These are phyloP conservation scores for Colletotrichum filicis DNA, from an alignment of 2,329 filamentous ascomycete species.

Conservation along the genomic window DNA sequence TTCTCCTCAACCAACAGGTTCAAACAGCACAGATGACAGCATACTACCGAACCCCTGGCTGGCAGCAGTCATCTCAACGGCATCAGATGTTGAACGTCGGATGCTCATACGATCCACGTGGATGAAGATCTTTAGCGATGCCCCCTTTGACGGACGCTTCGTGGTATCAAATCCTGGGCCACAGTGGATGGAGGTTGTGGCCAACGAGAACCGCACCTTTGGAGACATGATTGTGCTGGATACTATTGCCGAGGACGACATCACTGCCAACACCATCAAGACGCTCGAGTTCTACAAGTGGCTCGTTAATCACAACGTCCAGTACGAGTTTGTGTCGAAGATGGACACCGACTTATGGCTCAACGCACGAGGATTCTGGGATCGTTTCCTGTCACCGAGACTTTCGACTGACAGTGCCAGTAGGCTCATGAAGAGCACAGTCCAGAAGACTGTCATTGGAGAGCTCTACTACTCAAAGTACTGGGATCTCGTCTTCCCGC, in stretches of 20 bases:
- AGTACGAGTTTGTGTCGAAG: constrained; percentile 46
- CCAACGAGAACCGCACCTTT: constrained; percentile 45
- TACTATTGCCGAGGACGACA: constrained; percentile 43
- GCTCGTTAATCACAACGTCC: constrained; percentile 38
- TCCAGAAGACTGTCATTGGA: constrained; percentile 42
- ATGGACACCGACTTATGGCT: constrained; percentile 47
- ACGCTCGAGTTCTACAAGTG: constrained; percentile 47
- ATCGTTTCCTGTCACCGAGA: constrained; percentile 40
- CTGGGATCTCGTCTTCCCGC: constrained; percentile 42
- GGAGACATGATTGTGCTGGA: constrained; percentile 48
- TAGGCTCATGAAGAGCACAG: constrained; percentile 22
- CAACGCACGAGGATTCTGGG: constrained; percentile 45
- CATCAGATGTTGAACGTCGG: constrained; percentile 41
- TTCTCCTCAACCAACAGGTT: constrained; percentile 36
- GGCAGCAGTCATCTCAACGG: constrained; percentile 43
- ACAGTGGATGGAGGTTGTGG: constrained; percentile 40
- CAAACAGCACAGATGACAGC: neutral
- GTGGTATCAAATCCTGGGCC: constrained; percentile 45
- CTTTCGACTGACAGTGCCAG: constrained; percentile 34
- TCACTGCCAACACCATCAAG: constrained; percentile 47
- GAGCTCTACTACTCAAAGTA: constrained; percentile 41
- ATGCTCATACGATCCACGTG: constrained; percentile 46
- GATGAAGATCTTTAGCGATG: constrained; percentile 44
- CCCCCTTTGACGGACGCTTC: constrained; percentile 44
- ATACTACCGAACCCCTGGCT: constrained; percentile 39